Evolutionary conservation across 495 filamentous ascomycete species (phyloP).

Genomic region (Aspergillus asperescens): DNA sequence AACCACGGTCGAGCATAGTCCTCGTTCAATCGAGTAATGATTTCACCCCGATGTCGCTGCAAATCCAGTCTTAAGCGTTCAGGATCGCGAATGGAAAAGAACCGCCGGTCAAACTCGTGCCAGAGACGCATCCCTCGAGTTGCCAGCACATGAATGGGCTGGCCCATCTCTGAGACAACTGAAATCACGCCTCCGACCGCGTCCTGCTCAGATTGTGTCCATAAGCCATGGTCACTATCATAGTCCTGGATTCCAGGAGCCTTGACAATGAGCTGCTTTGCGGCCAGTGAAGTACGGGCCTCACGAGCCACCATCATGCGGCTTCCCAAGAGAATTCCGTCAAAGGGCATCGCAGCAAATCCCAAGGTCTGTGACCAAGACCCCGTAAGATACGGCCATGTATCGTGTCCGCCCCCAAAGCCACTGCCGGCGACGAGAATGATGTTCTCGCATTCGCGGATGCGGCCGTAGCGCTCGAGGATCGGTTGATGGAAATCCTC

Average conservation of each 20-base stretch:
- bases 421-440: slow-evolving; percentile 86
- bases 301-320: slow-evolving; percentile 94
- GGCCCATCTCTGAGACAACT: slow-evolving; percentile 95
- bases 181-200: slow-evolving; percentile 89
- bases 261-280: slow-evolving; percentile 91
- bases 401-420: slow-evolving; percentile 85
- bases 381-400: slow-evolving; percentile 88
- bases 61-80: not conserved
- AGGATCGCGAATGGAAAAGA: not conserved
- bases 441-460: slow-evolving; percentile 76
- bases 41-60: not conserved
- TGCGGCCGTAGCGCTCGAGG: slow-evolving; percentile 77
- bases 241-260: slow-evolving; percentile 79
- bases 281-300: slow-evolving; percentile 83
- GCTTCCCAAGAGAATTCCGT: slow-evolving; percentile 83
- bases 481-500: slow-evolving; percentile 94
- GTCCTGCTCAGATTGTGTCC: slow-evolving; percentile 67
- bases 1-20: slow-evolving; percentile 3
- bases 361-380: slow-evolving; percentile 80
- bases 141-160: slow-evolving; percentile 90
- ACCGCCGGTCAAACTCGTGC: not conserved
- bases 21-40: not conserved
- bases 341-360: slow-evolving; percentile 89
- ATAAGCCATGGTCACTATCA: slow-evolving; percentile 73
- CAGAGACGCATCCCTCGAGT: not conserved